These are phyloP conservation scores for Phytophthora pistaciae DNA, from an alignment of 352 stramenopile species.

Conservation along the genomic window DNA sequence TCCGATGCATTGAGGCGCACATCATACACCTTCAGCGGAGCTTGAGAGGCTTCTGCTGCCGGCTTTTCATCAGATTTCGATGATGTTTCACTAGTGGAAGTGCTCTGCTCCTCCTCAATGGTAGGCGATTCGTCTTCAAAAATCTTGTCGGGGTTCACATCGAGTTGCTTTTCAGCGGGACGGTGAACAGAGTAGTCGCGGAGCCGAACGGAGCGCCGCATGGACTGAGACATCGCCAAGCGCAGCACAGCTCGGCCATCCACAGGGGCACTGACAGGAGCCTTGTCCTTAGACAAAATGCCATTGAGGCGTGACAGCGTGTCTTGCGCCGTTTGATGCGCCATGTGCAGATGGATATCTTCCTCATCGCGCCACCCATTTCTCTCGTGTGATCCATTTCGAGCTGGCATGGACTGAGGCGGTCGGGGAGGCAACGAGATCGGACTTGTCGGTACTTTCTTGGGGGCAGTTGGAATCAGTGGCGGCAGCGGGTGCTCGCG, in stretches of 20 bases:
- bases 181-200: constrained; percentile 68
- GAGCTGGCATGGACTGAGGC: constrained; percentile 38
- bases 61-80: constrained; percentile 6
- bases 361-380: constrained; percentile 61
- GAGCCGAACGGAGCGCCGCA: constrained; percentile 59
- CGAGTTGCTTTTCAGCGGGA: constrained; percentile 37
- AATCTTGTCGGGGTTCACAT: constrained; percentile 75
- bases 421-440: constrained; percentile 45
- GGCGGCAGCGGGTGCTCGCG: constrained; percentile 30
- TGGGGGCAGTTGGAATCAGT: constrained; percentile 9
- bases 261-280: constrained; percentile 26
- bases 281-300: constrained; percentile 59
- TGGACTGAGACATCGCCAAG: constrained; percentile 69
- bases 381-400: constrained; percentile 16
- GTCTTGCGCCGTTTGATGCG: constrained; percentile 70
- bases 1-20: constrained; percentile 72
- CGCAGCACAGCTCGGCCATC: constrained; percentile 39
- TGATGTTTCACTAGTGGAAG: background rate
- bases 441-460: constrained; percentile 50
- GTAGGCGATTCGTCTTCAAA: constrained; percentile 56
- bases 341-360: constrained; percentile 51
- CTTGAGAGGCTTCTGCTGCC: constrained; percentile 8
- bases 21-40: constrained; percentile 55
- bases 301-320: constrained; percentile 71
- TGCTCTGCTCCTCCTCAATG: constrained; percentile 14